Percentiles rank a stretch among this genome's conserved stretches.
Evolutionary conservation across 495 filamentous ascomycete genomes (phyloP).

Genomic region (Neurospora sp.): DNA sequence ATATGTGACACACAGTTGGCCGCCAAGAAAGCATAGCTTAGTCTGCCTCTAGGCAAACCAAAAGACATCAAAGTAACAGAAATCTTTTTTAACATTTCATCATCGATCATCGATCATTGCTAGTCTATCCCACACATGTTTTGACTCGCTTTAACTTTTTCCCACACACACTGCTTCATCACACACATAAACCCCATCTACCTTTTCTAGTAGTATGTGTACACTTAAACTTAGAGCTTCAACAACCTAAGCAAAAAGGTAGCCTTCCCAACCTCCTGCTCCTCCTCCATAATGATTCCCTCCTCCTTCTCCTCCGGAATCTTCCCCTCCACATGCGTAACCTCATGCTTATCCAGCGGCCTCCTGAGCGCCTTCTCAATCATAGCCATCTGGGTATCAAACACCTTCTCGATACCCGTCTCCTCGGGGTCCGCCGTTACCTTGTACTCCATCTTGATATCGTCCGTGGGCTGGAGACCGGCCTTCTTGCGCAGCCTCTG

Average conservation of each 20-base stretch:
- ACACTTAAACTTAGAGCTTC: slow-evolving; percentile 42
- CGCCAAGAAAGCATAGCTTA: no score
- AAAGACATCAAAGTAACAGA: neutral
- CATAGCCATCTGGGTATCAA: slow-evolving; percentile 51
- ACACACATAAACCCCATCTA: neutral
- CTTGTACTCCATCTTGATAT: slow-evolving; percentile 36
- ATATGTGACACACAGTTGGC: neutral
- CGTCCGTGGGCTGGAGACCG: slow-evolving; percentile 32
- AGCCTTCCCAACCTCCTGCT: slow-evolving; percentile 81
- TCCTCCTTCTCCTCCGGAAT: slow-evolving; percentile 45
- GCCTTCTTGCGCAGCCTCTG: slow-evolving; percentile 38
- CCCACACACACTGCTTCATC: no score
- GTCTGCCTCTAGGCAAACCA: no score
- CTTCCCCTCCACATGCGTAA: slow-evolving; percentile 54
- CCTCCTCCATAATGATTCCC: slow-evolving; percentile 67
- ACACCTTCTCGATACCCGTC: slow-evolving; percentile 62
- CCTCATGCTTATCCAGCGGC: slow-evolving; percentile 63
- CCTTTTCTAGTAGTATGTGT: neutral
- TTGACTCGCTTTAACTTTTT: neutral
- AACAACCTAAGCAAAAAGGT: slow-evolving; percentile 75
- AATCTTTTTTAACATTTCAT: neutral
- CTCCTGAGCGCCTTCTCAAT: slow-evolving; percentile 76
- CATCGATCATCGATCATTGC: neutral
- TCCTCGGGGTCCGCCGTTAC: slow-evolving; percentile 58
- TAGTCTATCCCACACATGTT: neutral